Evolutionary conservation across 2,329 filamentous ascomycete species (phyloP).

Genomic region (Colletotrichum plurivorum): DNA sequence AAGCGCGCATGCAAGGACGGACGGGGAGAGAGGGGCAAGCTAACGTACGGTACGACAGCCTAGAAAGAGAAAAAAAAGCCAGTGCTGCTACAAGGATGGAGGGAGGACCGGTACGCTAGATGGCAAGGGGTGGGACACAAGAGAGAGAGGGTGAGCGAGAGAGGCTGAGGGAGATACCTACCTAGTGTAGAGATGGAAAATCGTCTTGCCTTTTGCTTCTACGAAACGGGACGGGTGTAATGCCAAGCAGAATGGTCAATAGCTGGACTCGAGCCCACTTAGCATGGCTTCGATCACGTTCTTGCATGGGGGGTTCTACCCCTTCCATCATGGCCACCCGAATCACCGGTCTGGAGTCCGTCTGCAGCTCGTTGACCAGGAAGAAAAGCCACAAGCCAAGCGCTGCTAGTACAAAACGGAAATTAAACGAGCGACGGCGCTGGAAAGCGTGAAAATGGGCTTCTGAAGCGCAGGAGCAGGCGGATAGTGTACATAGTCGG

Average conservation of each 20-base stretch:
- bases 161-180: not conserved
- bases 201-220: not conserved
- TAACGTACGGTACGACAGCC: conserved; percentile 24
- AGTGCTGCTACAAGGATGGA: conserved; percentile 30
- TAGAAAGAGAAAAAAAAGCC: conserved; percentile 11
- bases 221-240: not conserved
- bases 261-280: conserved; percentile 5
- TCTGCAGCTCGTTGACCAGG: conserved; percentile 19
- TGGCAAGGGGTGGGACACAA: conserved; percentile 5
- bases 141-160: too few species aligned
- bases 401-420: conserved; percentile 6
- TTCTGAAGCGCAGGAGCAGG: not conserved
- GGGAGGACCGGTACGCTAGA: conserved; percentile 14
- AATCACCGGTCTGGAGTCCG: conserved; percentile 8
- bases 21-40: conserved; percentile 8
- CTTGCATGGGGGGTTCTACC: not conserved
- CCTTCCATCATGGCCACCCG: not conserved
- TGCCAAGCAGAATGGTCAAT: conserved; percentile 4
- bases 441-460: not conserved
- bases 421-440: conserved; percentile 12
- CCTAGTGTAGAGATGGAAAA: not conserved
- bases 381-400: conserved; percentile 15
- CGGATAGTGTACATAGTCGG: not conserved
- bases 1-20: conserved; percentile 35
- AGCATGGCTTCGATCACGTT: conserved; percentile 4